Conservation (phyloP, 768 basidiomycete genomes). For the Amanita brunnescens region DNA sequence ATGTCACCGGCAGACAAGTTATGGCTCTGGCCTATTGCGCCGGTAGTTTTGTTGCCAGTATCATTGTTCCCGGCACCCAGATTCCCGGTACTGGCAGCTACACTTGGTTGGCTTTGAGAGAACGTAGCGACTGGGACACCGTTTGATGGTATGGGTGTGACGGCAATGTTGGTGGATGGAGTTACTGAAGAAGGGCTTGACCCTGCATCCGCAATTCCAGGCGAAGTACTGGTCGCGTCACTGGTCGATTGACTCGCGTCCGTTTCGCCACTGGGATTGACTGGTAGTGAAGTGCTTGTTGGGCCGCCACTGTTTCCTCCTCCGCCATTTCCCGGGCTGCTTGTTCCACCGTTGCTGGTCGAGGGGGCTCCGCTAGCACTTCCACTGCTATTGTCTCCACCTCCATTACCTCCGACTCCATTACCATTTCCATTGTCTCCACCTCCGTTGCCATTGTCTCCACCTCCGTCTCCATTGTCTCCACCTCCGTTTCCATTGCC, state of each 20-base stretch:
- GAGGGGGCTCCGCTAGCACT: slow-evolving; percentile 6
- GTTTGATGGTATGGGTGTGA: not conserved
- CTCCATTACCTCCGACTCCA: slow-evolving; percentile 9
- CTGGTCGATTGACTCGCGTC: too few relatives aligned
- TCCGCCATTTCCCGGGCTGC: slow-evolving; percentile 5
- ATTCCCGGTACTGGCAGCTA: not conserved
- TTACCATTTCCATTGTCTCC: slow-evolving; percentile 8
- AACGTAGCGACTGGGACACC: not conserved
- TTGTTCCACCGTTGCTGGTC: slow-evolving; percentile 8
- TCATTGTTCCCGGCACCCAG: not conserved
- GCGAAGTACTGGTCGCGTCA: not conserved
- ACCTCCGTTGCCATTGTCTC: slow-evolving; percentile 10
- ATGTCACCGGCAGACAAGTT: slow-evolving; percentile 37
- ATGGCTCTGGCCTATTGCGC: slow-evolving; percentile 14
- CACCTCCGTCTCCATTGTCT: slow-evolving; percentile 12
- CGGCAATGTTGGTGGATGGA: not conserved
- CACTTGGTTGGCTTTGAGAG: not conserved
- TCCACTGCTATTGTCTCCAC: slow-evolving; percentile 7
- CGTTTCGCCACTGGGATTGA: not conserved
- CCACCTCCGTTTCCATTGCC: slow-evolving; percentile 7
- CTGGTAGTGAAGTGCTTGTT: not conserved
- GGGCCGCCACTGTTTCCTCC: not conserved
- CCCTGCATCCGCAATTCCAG: not conserved
- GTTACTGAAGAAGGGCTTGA: not conserved
- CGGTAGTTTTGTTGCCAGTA: slow-evolving; percentile 1